Conservation (phyloP, 2,329 filamentous ascomycete genomes). For the Alternaria incomplexa region DNA sequence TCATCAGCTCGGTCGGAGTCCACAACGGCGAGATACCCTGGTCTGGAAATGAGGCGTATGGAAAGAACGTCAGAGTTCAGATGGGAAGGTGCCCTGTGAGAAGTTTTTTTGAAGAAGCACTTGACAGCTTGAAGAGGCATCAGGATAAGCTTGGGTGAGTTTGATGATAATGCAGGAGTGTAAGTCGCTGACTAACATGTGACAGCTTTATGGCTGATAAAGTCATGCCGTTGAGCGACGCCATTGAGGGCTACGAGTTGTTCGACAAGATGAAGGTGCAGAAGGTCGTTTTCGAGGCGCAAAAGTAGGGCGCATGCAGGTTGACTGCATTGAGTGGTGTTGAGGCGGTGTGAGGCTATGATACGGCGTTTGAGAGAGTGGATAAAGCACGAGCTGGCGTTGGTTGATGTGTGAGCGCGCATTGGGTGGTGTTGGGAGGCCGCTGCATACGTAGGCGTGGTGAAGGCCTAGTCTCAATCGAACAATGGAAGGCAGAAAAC, state of each 20-base stretch:
- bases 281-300: constrained; percentile 59
- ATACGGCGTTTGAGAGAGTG: neutral
- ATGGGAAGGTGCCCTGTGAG: constrained; percentile 60
- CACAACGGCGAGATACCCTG: constrained; percentile 58
- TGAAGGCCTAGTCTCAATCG: neutral
- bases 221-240: constrained; percentile 58
- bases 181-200: neutral
- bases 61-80: constrained; percentile 57
- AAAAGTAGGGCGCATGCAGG: constrained; percentile 33
- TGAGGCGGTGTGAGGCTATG: neutral
- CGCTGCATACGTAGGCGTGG: neutral
- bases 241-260: constrained; percentile 59
- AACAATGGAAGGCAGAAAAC: neutral
- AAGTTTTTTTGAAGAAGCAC: constrained; percentile 56
- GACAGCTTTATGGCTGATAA: constrained; percentile 59
- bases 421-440: neutral
- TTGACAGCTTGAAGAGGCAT: constrained; percentile 54
- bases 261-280: constrained; percentile 62
- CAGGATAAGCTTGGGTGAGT: constrained; percentile 56
- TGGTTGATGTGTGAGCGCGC: neutral
- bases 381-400: neutral
- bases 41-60: constrained; percentile 57
- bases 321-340: neutral
- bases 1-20: constrained; percentile 57
- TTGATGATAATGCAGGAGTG: no score